Conservation (phyloP, 768 basidiomycete species). For the Boletus bicolor region DNA sequence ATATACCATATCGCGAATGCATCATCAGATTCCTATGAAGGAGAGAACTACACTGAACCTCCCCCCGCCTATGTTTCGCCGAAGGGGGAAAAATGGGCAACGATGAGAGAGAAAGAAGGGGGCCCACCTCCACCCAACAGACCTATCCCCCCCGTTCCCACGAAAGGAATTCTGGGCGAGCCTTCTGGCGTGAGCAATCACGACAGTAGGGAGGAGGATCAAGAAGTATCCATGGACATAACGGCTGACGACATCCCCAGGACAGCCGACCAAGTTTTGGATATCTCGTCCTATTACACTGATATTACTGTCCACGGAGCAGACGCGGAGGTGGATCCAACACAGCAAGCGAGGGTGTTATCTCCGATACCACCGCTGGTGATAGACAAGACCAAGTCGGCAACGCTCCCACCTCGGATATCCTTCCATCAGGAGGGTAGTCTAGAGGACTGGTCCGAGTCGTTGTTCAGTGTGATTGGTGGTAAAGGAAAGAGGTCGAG, state of each 20-base stretch:
- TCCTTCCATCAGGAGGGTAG: constrained; percentile 51
- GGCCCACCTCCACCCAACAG: constrained; percentile 13
- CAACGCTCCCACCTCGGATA: constrained; percentile 45
- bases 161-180: not conserved
- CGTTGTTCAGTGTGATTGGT: constrained; percentile 53
- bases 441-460: constrained; percentile 52
- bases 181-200: constrained; percentile 4
- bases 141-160: constrained; percentile 19
- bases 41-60: constrained; percentile 33
- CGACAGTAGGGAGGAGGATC: constrained; percentile 1
- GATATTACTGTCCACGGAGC: constrained; percentile 6
- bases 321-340: constrained; percentile 4
- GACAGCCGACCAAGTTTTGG: constrained; percentile 27
- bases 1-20: constrained; percentile 43
- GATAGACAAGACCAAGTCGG: constrained; percentile 27
- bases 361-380: constrained; percentile 32
- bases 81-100: constrained; percentile 1
- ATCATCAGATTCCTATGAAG: constrained; percentile 24
- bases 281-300: constrained; percentile 26
- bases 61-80: constrained; percentile 46
- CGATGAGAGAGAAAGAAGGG: constrained; percentile 20
- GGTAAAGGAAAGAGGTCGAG: constrained; percentile 16
- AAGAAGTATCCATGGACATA: not conserved
- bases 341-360: constrained; percentile 5
- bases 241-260: constrained; percentile 13